These are phyloP conservation scores for Kwoniella botswanensis DNA, from an alignment of 768 basidiomycete species.

Conservation along the genomic window DNA sequence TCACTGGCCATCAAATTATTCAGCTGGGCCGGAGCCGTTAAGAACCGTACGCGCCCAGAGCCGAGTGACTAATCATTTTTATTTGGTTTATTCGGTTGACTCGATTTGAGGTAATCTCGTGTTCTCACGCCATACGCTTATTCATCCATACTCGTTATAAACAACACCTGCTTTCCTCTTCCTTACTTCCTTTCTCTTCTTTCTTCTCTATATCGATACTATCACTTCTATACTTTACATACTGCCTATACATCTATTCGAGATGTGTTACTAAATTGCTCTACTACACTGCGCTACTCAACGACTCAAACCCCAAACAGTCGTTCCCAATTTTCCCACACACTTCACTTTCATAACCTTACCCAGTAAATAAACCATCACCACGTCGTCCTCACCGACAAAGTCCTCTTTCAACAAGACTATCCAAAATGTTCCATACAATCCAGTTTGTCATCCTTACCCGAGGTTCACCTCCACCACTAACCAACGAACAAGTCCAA, in stretches of 20 bases:
- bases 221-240: background rate
- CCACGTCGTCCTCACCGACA: constrained; percentile 21
- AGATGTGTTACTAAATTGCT: constrained; percentile 24
- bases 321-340: constrained; percentile 10
- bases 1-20: background rate
- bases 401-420: constrained; percentile 2
- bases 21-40: background rate
- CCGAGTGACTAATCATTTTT: background rate
- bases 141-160: constrained; percentile 3
- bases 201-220: background rate
- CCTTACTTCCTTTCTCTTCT: constrained; percentile 18
- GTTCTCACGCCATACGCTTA: constrained; percentile 14
- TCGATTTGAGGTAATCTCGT: background rate
- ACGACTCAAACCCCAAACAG: constrained; percentile 4
- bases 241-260: constrained; percentile 6
- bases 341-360: background rate
- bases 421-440: constrained; percentile 18
- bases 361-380: constrained; percentile 10
- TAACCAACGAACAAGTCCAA: background rate
- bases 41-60: background rate
- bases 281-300: background rate
- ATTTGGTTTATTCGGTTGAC: background rate
- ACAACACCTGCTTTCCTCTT: background rate
- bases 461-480: constrained; percentile 17
- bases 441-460: constrained; percentile 8